Base-by-base conservation (phyloP, 2,329 filamentous ascomycete genomes). In the Chaetomiaceae sp. region DNA sequence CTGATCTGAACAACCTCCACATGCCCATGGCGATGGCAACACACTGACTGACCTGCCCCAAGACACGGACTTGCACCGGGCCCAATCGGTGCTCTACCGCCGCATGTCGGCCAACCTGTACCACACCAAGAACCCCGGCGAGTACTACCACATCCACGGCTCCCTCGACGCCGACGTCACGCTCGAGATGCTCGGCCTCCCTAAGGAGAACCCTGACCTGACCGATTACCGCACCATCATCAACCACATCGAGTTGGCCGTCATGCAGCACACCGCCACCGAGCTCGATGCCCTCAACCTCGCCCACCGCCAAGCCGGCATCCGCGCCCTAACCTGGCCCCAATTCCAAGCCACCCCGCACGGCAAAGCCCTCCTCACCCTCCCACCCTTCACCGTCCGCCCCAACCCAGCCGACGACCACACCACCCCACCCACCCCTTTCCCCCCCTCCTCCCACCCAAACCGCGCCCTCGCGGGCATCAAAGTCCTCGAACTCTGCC, bases 111-210 rank as follows among this genome's bases (percentile, higher is more conserved):
- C 85, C 13, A 87, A 87, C 54, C 68, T 89, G 1, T 89, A 88
- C 67, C 74, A 78, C 60, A 87, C 85, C 8, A 83, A 80, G 63
- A 75, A 73, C n/a, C 68, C 73, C 1, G 79, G 77, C n/a, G 75
- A 84, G 62, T 89, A 81, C 61, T 89, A 86, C 62, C 86, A 89
- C 61, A 85, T 89, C 21, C 86, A 89, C 63, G 85, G 86, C 39
- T 89, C 85, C 0, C 68, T 89, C 0, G 85, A 89, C 58, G 85
- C 86, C 3, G 82, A 79, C 9, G 83, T 78, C 7, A 86, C 84
- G 0, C 68, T 89, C 23, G 73, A 78, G 39, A 88, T 88, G 84
- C 77, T 89, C 58, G 85, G 83, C 0, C 68, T 89, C 5, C 77
- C 82, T 44, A 72, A 82, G 0, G 75, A 81, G 49, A 71, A 78